phyloP scores from a whole-genome alignment of 2,329 filamentous ascomycete genomes.

The Chaetomiaceae sp. region DNA sequence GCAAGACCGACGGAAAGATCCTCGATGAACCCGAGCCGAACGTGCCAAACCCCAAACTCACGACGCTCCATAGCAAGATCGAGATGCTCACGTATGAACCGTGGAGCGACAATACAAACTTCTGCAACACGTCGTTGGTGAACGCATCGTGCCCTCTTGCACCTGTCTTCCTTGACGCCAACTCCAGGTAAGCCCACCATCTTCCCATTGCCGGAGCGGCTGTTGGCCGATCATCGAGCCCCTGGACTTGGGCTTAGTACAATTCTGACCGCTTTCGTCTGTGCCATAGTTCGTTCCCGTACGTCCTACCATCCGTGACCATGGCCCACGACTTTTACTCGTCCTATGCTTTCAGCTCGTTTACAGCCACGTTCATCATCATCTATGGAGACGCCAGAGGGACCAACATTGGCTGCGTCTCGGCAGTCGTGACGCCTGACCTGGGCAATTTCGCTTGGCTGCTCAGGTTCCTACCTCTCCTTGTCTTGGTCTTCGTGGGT shows the following conservation, averaged over 20 bases:
- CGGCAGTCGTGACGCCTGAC: slow-evolving; percentile 76
- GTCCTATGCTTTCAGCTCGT: slow-evolving; percentile 81
- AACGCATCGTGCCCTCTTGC: slow-evolving; percentile 68
- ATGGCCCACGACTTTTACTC: slow-evolving; percentile 70
- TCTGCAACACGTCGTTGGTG: slow-evolving; percentile 58
- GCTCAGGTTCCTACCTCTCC: slow-evolving; percentile 70
- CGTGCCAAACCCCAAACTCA: slow-evolving; percentile 50
- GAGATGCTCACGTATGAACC: slow-evolving; percentile 75
- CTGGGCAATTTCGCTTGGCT: slow-evolving; percentile 67
- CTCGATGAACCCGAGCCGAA: slow-evolving; percentile 51
- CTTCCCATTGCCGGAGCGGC: too few species aligned
- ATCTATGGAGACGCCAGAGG: slow-evolving; percentile 64
- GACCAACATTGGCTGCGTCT: slow-evolving; percentile 71
- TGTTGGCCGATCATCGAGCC: too few species aligned
- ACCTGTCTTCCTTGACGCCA: slow-evolving; percentile 58
- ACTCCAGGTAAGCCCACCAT: slow-evolving; percentile 31
- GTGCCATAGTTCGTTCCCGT: slow-evolving; percentile 25
- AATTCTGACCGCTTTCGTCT: slow-evolving; percentile 1
- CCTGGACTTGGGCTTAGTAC: too few species aligned
- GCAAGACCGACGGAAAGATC: slow-evolving; percentile 70
- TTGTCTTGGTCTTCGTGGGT: slow-evolving; percentile 73
- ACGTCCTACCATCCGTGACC: slow-evolving; percentile 64
- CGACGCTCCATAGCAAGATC: slow-evolving; percentile 68
- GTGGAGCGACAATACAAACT: slow-evolving; percentile 51
- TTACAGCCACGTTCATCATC: slow-evolving; percentile 68